Evolutionary conservation across 2,329 filamentous ascomycete species (phyloP).

Genomic region (Arthrinium puccinioides): DNA sequence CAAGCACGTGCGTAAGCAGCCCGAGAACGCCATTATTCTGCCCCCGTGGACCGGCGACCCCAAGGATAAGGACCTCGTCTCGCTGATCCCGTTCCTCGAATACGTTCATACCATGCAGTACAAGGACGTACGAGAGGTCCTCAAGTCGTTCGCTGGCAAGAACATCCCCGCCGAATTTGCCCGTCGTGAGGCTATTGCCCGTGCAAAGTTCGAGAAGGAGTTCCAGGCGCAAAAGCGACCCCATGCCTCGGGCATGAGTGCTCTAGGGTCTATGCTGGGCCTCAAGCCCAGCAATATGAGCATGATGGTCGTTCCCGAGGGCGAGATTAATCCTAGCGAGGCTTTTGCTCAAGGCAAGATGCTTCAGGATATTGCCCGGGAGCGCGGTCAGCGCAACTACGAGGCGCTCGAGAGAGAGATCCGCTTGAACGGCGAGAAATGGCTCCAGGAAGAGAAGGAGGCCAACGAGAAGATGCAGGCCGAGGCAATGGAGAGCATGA

Average conservation of each 20-base stretch:
- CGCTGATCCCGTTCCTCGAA: constrained; percentile 92
- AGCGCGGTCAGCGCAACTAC: constrained; percentile 86
- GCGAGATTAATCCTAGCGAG: constrained; percentile 65
- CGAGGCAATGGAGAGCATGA: constrained; percentile 89
- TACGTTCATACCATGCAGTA: constrained; percentile 94
- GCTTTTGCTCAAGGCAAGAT: constrained; percentile 91
- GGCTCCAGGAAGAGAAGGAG: constrained; percentile 87
- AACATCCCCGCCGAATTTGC: constrained; percentile 89
- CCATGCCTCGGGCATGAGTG: constrained; percentile 54
- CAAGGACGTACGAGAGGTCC: constrained; percentile 74
- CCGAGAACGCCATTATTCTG: constrained; percentile 92
- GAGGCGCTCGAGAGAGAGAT: constrained; percentile 86
- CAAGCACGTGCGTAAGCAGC: constrained; percentile 77
- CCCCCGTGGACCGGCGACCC: constrained; percentile 83
- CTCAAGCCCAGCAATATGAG: constrained; percentile 64
- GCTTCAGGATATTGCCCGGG: constrained; percentile 88
- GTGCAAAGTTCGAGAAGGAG: constrained; percentile 77
- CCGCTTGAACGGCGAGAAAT: constrained; percentile 86
- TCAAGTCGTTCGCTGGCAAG: constrained; percentile 84
- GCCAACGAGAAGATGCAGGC: constrained; percentile 84
- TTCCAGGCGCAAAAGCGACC: constrained; percentile 62
- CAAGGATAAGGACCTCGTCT: constrained; percentile 78
- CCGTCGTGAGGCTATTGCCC: constrained; percentile 75
- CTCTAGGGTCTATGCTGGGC: constrained; percentile 66
- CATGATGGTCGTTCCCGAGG: constrained; percentile 52